These are phyloP conservation scores for Vitis rotundifolia DNA, from an alignment of 164 flowering plant genomes.

Conservation along the genomic window DNA sequence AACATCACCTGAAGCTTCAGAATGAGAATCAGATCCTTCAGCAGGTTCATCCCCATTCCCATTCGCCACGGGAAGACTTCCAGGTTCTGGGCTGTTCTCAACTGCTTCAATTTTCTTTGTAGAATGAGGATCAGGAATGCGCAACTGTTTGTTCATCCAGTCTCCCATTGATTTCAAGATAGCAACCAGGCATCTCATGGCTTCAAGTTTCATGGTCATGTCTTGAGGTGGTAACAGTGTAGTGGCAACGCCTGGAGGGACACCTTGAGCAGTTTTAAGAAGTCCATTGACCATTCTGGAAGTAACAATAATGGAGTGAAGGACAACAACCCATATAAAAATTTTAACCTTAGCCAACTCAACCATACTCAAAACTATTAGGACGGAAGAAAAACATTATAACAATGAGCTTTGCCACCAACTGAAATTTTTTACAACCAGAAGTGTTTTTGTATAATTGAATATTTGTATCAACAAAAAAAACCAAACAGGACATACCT, in stretches of 20 bases:
- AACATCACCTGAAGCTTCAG: slow-evolving; percentile 79
- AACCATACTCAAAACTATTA: background rate
- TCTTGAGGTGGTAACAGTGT: slow-evolving; percentile 94
- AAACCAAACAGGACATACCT: slow-evolving; percentile 48
- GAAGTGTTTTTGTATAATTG: too few relatives aligned
- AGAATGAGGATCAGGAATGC: slow-evolving; percentile 83
- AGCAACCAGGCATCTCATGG: slow-evolving; percentile 87
- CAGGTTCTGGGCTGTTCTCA: slow-evolving; percentile 62
- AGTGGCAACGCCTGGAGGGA: slow-evolving; percentile 80
- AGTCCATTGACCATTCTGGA: slow-evolving; percentile 98
- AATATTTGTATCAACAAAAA: background rate
- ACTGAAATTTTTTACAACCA: too few relatives aligned
- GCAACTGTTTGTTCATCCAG: slow-evolving; percentile 97
- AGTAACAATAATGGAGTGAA: slow-evolving; percentile 11
- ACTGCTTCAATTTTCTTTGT: slow-evolving; percentile 56
- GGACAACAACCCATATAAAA: background rate
- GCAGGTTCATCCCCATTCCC: slow-evolving; percentile 75
- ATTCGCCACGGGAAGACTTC: slow-evolving; percentile 52
- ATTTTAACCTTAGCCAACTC: background rate
- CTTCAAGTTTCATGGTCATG: slow-evolving; percentile 86
- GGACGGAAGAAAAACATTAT: background rate
- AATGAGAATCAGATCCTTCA: slow-evolving; percentile 82
- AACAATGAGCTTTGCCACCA: background rate
- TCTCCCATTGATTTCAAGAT: slow-evolving; percentile 95
- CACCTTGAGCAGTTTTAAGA: slow-evolving; percentile 99